Conservation (phyloP, 768 basidiomycete genomes). For the Rhodotorula babjevae region DNA sequence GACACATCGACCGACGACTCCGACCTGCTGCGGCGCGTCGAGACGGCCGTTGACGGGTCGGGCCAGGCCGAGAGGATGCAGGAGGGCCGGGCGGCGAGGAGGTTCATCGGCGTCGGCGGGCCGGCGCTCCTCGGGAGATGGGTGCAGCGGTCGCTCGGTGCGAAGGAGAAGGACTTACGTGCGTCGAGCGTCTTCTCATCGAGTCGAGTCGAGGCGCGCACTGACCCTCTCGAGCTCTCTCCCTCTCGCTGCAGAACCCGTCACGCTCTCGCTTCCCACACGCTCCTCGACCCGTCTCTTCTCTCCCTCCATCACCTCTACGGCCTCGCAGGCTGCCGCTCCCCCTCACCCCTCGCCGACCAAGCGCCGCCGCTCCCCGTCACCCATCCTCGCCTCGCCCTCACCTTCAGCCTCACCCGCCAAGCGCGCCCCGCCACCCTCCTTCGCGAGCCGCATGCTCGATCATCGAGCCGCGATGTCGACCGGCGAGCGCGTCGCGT, state of each 20-base stretch:
- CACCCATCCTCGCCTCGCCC: background rate
- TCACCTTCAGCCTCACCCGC: too few relatives aligned
- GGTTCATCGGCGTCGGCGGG: slow-evolving; percentile 9
- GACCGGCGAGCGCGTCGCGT: slow-evolving; percentile 2
- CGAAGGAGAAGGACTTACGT: slow-evolving; percentile 5
- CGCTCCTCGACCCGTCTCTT: background rate
- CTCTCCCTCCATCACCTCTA: background rate
- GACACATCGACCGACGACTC: background rate
- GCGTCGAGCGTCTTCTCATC: background rate
- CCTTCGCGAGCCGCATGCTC: slow-evolving; percentile 21
- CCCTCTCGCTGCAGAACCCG: slow-evolving; percentile 1
- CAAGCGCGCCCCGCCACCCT: background rate
- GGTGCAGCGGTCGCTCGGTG: background rate
- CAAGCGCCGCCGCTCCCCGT: background rate
- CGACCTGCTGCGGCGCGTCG: background rate
- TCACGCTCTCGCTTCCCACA: slow-evolving; percentile 13
- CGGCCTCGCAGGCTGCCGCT: background rate
- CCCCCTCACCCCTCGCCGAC: background rate
- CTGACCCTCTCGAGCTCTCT: too few relatives aligned
- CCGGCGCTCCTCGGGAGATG: slow-evolving; percentile 4
- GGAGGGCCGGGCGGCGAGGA: background rate
- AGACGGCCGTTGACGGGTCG: slow-evolving; percentile 8
- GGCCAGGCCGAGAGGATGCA: slow-evolving; percentile 6
- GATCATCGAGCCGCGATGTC: background rate
- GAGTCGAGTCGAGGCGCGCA: too few relatives aligned